Evolutionary conservation across 345 rosid species (phyloP).

Genomic region (Hirschfeldia incana): DNA sequence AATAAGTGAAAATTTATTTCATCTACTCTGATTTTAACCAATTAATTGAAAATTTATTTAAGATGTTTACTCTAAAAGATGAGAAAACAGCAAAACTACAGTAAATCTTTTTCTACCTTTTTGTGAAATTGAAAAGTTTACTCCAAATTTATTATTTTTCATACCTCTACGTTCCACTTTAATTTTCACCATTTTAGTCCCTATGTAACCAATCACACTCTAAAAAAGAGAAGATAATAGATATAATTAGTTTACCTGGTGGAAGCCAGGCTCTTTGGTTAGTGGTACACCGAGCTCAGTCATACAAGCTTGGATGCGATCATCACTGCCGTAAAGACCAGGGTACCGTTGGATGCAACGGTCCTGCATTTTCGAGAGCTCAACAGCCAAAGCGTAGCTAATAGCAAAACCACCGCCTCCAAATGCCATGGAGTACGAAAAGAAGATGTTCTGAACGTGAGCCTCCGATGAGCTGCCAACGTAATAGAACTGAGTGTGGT

Average conservation of each 20-base stretch:
- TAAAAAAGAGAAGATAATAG: background rate
- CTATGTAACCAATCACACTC: background rate
- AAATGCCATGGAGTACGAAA: slow-evolving; percentile 77
- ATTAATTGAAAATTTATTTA: too few species aligned
- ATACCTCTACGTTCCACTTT: background rate
- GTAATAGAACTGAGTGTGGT: slow-evolving; percentile 66
- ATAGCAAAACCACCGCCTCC: slow-evolving; percentile 92
- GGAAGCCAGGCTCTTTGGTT: slow-evolving; percentile 74
- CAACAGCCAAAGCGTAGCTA: slow-evolving; percentile 68
- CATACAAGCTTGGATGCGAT: slow-evolving; percentile 86
- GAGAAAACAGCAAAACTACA: too few species aligned
- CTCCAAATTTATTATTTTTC: background rate
- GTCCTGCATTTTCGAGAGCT: slow-evolving; percentile 73
- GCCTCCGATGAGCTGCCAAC: slow-evolving; percentile 81
- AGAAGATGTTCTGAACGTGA: slow-evolving; percentile 73
- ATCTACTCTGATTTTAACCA: background rate
- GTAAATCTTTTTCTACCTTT: background rate
- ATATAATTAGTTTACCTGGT: slow-evolving; percentile 57
- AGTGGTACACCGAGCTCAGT: slow-evolving; percentile 81
- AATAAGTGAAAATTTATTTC: background rate
- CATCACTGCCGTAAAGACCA: slow-evolving; percentile 80
- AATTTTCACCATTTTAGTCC: background rate
- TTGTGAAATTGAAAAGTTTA: background rate
- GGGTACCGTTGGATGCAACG: slow-evolving; percentile 78
- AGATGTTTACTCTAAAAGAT: too few species aligned